Percentiles rank a stretch among this genome's conserved stretches.
Conservation (phyloP, 1,284 basidiomycete genomes). For the Moesziomyces antarcticus region DNA sequence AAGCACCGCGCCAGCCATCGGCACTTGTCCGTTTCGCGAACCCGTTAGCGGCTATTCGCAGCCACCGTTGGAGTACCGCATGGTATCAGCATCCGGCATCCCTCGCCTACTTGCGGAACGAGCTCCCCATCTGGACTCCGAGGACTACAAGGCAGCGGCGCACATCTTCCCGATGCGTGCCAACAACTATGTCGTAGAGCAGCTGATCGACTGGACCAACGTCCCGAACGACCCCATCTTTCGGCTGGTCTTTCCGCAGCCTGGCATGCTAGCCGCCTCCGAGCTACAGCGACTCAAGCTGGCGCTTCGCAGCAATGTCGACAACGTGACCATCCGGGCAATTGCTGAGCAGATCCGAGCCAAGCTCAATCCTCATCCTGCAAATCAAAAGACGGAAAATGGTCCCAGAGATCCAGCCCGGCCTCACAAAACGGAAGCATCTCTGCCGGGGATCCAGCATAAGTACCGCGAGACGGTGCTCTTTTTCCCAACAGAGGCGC, state of each 20-base stretch:
- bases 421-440: neutral
- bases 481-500: conserved; percentile 7
- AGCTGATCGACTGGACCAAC: conserved; percentile 8
- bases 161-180: conserved; percentile 9
- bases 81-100: conserved; percentile 7
- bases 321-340: neutral
- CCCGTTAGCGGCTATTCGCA: conserved; percentile 2
- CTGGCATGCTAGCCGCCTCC: neutral
- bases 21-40: too few relatives aligned
- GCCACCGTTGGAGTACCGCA: conserved; percentile 5
- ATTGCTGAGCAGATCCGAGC: conserved; percentile 6
- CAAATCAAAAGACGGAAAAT: conserved; percentile 11
- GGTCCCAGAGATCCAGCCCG: conserved; percentile 3
- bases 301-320: neutral
- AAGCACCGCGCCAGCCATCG: too few relatives aligned
- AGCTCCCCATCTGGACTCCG: conserved; percentile 1
- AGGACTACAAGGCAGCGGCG: conserved; percentile 6
- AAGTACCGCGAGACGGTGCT: conserved; percentile 10
- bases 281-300: conserved; percentile 7
- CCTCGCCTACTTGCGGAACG: neutral
- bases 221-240: conserved; percentile 10
- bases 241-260: conserved; percentile 9
- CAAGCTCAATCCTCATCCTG: conserved; percentile 8
- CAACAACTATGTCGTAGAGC: conserved; percentile 10
- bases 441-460: conserved; percentile 3